Evolutionary conservation across 192 early-diverging fungal species (phyloP).

Genomic region (Coemansia aciculifera): DNA sequence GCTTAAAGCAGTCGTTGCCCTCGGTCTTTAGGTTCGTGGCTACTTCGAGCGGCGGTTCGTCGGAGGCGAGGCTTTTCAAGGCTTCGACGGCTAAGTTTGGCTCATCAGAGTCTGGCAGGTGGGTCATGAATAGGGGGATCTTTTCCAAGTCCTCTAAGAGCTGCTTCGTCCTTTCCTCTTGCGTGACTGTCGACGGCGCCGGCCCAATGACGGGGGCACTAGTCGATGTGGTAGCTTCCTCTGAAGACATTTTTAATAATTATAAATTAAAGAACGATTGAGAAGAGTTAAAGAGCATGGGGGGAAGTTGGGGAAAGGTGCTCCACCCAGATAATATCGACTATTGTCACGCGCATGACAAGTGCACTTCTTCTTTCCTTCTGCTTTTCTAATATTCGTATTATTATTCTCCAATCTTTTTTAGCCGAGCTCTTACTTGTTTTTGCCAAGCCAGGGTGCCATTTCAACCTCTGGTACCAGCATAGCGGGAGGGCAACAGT

Average conservation of each 20-base stretch:
- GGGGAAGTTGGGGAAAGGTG: no score
- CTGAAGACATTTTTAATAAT: not conserved
- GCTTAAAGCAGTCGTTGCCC: slow-evolving; percentile 90
- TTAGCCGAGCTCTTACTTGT: not conserved
- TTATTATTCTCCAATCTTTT: not conserved
- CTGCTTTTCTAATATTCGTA: not conserved
- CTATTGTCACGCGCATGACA: not conserved
- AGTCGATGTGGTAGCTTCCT: not conserved
- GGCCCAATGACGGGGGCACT: slow-evolving; percentile 20
- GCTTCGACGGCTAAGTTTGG: slow-evolving; percentile 78
- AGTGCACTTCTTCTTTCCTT: not conserved
- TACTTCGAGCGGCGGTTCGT: slow-evolving; percentile 90
- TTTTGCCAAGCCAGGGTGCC: not conserved
- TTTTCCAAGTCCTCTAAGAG: slow-evolving; percentile 62
- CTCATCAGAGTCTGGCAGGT: slow-evolving; percentile 62
- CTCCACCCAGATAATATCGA: not conserved
- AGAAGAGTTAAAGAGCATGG: not conserved
- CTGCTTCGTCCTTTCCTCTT: slow-evolving; percentile 36
- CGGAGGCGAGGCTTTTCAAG: slow-evolving; percentile 80
- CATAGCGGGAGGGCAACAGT: not conserved
- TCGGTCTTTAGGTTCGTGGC: slow-evolving; percentile 94
- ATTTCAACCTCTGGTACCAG: not conserved
- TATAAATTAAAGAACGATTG: not conserved
- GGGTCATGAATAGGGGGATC: slow-evolving; percentile 96
- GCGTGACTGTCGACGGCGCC: slow-evolving; percentile 15